A percentile compares a stretch with the other conserved stretches of the same genome.
Evolutionary conservation across 179 eudicot species (phyloP).

Genomic region (Spinacia oleracea): DNA sequence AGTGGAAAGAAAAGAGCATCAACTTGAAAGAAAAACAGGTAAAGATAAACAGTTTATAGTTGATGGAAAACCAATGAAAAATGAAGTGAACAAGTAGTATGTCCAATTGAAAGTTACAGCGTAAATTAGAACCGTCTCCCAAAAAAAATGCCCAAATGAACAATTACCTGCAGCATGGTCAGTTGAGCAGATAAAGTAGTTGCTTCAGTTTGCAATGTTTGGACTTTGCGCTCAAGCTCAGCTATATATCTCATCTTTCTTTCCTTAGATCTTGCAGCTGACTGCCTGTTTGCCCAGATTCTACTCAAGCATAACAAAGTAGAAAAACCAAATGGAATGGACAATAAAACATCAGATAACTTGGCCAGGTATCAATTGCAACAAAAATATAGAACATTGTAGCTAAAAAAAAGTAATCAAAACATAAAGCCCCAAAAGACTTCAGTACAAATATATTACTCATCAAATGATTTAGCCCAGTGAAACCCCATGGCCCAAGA

Average conservation of each 20-base stretch:
- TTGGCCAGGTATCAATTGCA: constrained; percentile 3
- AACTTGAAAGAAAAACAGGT: not conserved
- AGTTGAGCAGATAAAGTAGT: constrained; percentile 83
- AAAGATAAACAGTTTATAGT: not conserved
- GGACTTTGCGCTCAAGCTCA: constrained; percentile 90
- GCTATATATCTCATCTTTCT: constrained; percentile 94
- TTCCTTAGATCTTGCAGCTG: constrained; percentile 96
- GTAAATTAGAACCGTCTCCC: not conserved
- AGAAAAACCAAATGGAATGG: not conserved
- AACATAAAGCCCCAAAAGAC: not conserved
- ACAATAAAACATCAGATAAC: not conserved
- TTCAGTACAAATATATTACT: not conserved
- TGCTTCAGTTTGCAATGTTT: constrained; percentile 84
- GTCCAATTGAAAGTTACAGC: not conserved
- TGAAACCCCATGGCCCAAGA: not conserved
- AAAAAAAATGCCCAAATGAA: not conserved
- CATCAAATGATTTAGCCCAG: not conserved
- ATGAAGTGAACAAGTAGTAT: not conserved
- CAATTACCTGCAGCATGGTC: constrained; percentile 73
- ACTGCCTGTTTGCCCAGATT: constrained; percentile 97
- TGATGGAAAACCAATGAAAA: not conserved
- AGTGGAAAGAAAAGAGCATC: not conserved
- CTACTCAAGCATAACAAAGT: constrained; percentile 35
- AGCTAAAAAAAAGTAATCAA: not conserved
- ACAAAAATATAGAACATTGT: not conserved